A percentile compares a stretch with the other conserved stretches of the same genome.
Evolutionary conservation across 352 stramenopile genomes (phyloP).

Genomic region (Aphanomyces euteiches): DNA sequence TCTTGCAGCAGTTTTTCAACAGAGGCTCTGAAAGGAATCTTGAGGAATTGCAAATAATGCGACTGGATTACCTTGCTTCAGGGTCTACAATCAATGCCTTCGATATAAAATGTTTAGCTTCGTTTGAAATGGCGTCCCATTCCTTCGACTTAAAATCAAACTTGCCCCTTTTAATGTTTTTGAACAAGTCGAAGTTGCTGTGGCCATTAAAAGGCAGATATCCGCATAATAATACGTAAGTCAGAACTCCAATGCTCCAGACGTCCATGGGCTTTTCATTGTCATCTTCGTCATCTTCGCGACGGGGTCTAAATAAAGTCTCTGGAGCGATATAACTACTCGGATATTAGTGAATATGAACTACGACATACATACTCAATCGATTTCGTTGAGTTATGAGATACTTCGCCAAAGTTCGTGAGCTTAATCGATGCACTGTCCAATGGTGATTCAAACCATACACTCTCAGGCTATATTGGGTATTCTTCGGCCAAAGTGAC

Average conservation of each 20-base stretch:
- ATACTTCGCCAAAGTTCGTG: constrained; percentile 8
- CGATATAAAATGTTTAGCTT: constrained; percentile 87
- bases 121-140: constrained; percentile 84
- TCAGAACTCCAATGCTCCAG: constrained; percentile 84
- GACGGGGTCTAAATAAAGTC: neutral
- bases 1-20: constrained; percentile 25
- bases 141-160: constrained; percentile 85
- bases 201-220: constrained; percentile 90
- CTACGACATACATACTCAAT: constrained; percentile 1
- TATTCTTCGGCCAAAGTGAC: neutral
- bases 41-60: constrained; percentile 1
- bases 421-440: constrained; percentile 17
- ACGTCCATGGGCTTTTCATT: constrained; percentile 80
- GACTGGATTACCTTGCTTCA: constrained; percentile 46
- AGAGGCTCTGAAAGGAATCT: neutral
- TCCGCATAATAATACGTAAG: constrained; percentile 85
- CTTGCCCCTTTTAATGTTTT: constrained; percentile 82
- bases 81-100: constrained; percentile 80
- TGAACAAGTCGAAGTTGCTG: constrained; percentile 91
- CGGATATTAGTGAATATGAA: neutral
- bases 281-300: constrained; percentile 36
- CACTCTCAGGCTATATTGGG: constrained; percentile 18
- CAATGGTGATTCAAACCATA: neutral
- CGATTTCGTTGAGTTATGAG: neutral
- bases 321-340: constrained; percentile 23